Evolutionary conservation across 768 basidiomycete genomes (phyloP).

Genomic region (Trichaptum fuscoviolaceum): DNA sequence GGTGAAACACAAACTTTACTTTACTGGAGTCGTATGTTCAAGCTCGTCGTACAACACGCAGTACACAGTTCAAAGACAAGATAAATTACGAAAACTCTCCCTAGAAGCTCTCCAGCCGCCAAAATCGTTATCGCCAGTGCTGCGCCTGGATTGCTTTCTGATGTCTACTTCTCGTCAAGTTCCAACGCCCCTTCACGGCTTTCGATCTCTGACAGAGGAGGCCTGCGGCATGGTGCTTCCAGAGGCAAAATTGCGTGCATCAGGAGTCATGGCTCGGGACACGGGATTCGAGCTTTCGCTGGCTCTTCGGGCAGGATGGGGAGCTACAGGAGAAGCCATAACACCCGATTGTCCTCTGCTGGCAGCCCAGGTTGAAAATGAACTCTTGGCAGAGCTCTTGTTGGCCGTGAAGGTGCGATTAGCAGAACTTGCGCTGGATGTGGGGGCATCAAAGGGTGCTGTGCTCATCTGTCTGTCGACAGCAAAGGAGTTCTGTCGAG

Average conservation of each 20-base stretch:
- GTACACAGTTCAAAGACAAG: too few species aligned
- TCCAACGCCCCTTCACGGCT: too few species aligned
- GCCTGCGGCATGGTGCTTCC: conserved; percentile 18
- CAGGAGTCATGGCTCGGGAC: conserved; percentile 15
- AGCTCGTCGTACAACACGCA: too few species aligned
- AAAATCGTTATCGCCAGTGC: too few species aligned
- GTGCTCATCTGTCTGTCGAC: conserved; percentile 24
- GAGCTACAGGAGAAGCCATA: background rate
- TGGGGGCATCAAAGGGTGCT: conserved; percentile 7
- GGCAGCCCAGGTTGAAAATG: conserved; percentile 21
- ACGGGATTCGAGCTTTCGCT: conserved; percentile 24
- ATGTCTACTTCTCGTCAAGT: too few species aligned
- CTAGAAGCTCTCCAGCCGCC: too few species aligned
- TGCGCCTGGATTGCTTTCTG: too few species aligned
- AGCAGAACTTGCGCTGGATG: conserved; percentile 13
- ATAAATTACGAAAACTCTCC: too few species aligned
- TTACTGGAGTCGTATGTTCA: too few species aligned
- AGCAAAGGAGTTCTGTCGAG: conserved; percentile 17
- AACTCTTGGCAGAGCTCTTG: conserved; percentile 23
- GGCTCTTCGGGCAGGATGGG: conserved; percentile 12
- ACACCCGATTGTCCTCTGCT: background rate
- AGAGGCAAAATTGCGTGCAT: conserved; percentile 24
- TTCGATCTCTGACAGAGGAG: too few species aligned
- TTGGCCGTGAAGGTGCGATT: conserved; percentile 27
- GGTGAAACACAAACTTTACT: too few species aligned